Percentiles rank a stretch among this genome's conserved stretches.
Conservation (phyloP, 371 early-diverging fungal genomes). For the Dinochytrium kinnereticum region DNA sequence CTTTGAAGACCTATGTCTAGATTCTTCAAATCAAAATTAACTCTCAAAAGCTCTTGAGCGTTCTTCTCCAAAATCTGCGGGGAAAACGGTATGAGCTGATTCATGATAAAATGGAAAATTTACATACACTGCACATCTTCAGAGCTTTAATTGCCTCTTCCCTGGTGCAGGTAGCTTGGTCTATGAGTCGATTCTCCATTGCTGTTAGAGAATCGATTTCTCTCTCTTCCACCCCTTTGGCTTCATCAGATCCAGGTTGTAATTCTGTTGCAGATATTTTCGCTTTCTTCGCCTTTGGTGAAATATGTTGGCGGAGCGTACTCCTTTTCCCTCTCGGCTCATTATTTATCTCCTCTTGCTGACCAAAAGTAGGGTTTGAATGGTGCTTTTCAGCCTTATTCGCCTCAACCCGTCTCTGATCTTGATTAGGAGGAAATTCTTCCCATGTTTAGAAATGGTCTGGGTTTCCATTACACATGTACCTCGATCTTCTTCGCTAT, state of each 20-base stretch:
- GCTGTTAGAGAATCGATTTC: no score
- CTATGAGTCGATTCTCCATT: conserved; percentile 14
- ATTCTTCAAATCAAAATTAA: conserved; percentile 12
- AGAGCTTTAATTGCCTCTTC: conserved; percentile 5
- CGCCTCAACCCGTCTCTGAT: background rate
- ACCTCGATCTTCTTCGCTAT: conserved; percentile 21
- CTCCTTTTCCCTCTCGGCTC: no score
- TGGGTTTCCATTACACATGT: background rate
- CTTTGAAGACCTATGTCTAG: background rate
- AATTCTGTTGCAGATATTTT: no score
- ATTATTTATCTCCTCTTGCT: no score
- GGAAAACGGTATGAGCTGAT: background rate
- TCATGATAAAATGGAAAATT: background rate
- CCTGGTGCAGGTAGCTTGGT: background rate
- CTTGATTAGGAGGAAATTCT: background rate
- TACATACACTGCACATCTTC: conserved; percentile 1
- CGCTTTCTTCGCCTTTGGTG: no score
- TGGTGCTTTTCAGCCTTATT: background rate
- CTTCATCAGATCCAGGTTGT: no score
- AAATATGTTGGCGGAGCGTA: no score
- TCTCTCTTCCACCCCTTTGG: no score
- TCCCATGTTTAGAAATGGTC: background rate
- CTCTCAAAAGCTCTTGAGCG: conserved; percentile 7
- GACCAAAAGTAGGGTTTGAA: no score
- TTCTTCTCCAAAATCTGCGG: conserved; percentile 16